Base-by-base conservation (phyloP, 768 basidiomycete genomes). In the Boletus pseudopeckii region DNA sequence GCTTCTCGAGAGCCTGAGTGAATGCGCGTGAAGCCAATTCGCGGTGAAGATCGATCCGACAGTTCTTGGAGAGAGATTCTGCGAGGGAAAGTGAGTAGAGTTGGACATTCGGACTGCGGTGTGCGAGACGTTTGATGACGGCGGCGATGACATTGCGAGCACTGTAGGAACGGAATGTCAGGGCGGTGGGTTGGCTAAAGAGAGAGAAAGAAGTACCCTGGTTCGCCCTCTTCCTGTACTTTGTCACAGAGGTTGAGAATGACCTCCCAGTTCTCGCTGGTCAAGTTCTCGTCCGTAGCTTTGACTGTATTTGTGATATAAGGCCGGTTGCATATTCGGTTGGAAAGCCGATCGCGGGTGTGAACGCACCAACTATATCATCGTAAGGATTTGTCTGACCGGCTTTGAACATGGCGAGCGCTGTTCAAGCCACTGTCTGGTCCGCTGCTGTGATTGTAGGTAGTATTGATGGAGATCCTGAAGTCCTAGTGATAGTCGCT, bases 241-340 rank as follows among this genome's bases (percentile, higher is more conserved):
- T 97, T 97, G 75, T 99, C 97, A 62, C 94, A 97, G n/a, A 98
- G 72, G 62, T 90, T 92, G 45, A 98, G 68, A 57, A 95, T 92
- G 54, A 93, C 77, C 67, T 94, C 94, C 97, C 97, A 99, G 71
- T 97, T 91, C 74, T 97, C 96, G 51, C 80, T 78, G 1, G 95
- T 95, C 54, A 95, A 77, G 70, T 93, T 94, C 81, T 98, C 97
- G 70, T 95, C 92, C n/a, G 97, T 99, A 33, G 96, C 90, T 74
- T 97, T 96, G 63, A 73, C 95, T 97, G 71, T n/a, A 39, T 43
- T 10, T 28, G 11, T 30, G 50, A 33, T 22, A 24, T n/a, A 26
- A 9, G 22, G 20, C n/a, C 2, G 15, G 32, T 57, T 36, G 14
- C 32, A 18, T 26, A 30, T 45, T 61, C 28, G 28, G 62, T 33